phyloP scores from a whole-genome alignment of 1,284 basidiomycete species.

The Trametes polyzona region DNA sequence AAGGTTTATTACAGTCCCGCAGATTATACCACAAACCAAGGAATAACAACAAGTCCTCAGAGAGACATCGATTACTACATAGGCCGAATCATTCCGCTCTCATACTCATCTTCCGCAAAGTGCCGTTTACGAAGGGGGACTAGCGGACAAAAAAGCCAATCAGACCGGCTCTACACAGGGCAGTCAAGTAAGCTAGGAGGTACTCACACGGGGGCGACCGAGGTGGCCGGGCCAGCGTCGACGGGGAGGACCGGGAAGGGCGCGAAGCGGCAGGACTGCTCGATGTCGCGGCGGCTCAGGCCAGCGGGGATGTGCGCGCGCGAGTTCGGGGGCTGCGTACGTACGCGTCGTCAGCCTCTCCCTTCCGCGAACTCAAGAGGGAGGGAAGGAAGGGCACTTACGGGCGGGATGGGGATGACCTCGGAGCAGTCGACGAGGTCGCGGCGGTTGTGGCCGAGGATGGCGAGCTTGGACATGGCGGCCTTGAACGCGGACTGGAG shows the following conservation, averaged over 20 bases:
- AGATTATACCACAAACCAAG: too few species aligned
- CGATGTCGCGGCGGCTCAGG: conserved; percentile 20
- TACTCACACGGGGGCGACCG: conserved; percentile 22
- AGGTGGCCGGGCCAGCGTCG: conserved; percentile 23
- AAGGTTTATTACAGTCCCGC: too few species aligned
- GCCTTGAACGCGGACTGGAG: conserved; percentile 34
- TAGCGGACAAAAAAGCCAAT: neutral
- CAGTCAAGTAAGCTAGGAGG: neutral
- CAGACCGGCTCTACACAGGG: neutral
- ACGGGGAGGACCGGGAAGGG: conserved; percentile 24
- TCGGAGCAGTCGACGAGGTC: conserved; percentile 31
- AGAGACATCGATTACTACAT: too few species aligned
- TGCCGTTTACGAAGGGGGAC: conserved; percentile 13
- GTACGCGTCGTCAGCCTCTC: neutral
- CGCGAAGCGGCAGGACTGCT: conserved; percentile 20
- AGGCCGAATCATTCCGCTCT: too few species aligned
- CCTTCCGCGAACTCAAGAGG: neutral
- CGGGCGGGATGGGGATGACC: conserved; percentile 22
- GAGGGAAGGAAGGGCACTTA: neutral
- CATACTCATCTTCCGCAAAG: too few species aligned
- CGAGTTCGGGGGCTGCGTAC: conserved; percentile 1
- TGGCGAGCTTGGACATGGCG: conserved; percentile 36
- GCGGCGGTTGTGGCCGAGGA: conserved; percentile 33
- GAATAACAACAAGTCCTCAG: too few species aligned
- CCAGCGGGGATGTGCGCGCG: conserved; percentile 19